A percentile compares a stretch with the other conserved stretches of the same genome.
These are phyloP conservation scores for Umbelopsis sp. DNA, from an alignment of 371 early-diverging fungal genomes.

Conservation along the genomic window DNA sequence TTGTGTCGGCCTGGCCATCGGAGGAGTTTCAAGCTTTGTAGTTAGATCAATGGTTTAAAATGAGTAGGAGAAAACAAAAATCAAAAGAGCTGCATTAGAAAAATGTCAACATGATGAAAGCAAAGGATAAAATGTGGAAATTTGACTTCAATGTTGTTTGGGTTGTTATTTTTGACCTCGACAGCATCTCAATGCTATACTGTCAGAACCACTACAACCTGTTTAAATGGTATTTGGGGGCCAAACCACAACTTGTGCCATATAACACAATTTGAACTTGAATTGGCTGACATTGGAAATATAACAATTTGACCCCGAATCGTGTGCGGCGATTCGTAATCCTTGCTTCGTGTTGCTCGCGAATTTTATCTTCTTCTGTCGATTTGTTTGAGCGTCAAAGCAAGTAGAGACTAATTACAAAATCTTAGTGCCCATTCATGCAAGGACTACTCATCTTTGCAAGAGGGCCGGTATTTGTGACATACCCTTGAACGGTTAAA, in stretches of 20 bases:
- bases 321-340: conserved; percentile 19
- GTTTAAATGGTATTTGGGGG: not conserved
- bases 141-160: no score
- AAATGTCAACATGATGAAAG: no score
- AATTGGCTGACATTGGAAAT: not conserved
- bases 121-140: no score
- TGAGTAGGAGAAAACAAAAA: no score
- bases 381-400: conserved; percentile 17
- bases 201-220: no score
- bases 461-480: conserved; percentile 18
- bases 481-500: not conserved
- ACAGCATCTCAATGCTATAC: no score
- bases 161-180: no score
- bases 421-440: conserved; percentile 17
- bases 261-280: not conserved
- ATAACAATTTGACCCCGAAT: conserved; percentile 10
- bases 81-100: no score
- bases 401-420: conserved; percentile 17
- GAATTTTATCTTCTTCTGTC: conserved; percentile 14
- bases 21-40: conserved; percentile 63
- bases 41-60: conserved; percentile 53
- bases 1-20: conserved; percentile 70
- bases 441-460: not conserved
- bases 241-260: conserved; percentile 2
- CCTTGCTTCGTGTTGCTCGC: conserved; percentile 19